These are phyloP conservation scores for Lentinula guzmanii DNA, from an alignment of 768 basidiomycete species.

Conservation along the genomic window DNA sequence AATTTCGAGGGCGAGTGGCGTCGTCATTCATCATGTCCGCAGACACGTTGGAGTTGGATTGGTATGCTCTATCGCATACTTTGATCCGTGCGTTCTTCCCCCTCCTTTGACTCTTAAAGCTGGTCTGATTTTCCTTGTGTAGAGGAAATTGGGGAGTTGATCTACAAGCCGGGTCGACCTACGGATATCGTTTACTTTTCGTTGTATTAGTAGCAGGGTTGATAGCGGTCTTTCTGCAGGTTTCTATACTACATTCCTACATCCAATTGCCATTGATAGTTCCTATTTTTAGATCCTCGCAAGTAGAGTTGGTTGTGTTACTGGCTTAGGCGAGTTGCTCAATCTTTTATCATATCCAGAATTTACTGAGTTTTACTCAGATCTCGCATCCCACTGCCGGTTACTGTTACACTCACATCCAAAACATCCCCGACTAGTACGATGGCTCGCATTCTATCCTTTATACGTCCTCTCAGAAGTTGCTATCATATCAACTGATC, in stretches of 20 bases:
- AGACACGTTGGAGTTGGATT: slow-evolving; percentile 80
- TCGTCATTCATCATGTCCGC: slow-evolving; percentile 42
- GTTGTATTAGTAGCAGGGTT: slow-evolving; percentile 78
- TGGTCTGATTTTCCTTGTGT: background rate
- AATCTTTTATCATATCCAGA: slow-evolving; percentile 1
- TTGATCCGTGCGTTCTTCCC: slow-evolving; percentile 63
- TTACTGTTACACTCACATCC: slow-evolving; percentile 60
- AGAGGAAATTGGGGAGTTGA: slow-evolving; percentile 89
- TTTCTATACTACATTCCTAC: slow-evolving; percentile 11
- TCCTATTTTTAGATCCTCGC: slow-evolving; percentile 53
- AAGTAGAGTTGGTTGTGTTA: slow-evolving; percentile 76
- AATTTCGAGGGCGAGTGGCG: background rate
- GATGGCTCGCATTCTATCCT: slow-evolving; percentile 60
- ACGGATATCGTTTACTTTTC: slow-evolving; percentile 83
- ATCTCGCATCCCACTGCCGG: slow-evolving; percentile 49
- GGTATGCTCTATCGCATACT: slow-evolving; percentile 84
- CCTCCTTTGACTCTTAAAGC: background rate
- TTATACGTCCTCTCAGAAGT: slow-evolving; percentile 61
- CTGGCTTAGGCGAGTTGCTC: slow-evolving; percentile 56
- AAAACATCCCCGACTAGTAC: slow-evolving; percentile 46
- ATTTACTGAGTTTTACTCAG: slow-evolving; percentile 14
- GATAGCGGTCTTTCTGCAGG: slow-evolving; percentile 82
- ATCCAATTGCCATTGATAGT: background rate
- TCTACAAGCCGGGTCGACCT: slow-evolving; percentile 79
- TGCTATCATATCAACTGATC: slow-evolving; percentile 71